These are phyloP conservation scores for Tolypocladium amazonense DNA, from an alignment of 2,329 filamentous ascomycete genomes.

Conservation along the genomic window DNA sequence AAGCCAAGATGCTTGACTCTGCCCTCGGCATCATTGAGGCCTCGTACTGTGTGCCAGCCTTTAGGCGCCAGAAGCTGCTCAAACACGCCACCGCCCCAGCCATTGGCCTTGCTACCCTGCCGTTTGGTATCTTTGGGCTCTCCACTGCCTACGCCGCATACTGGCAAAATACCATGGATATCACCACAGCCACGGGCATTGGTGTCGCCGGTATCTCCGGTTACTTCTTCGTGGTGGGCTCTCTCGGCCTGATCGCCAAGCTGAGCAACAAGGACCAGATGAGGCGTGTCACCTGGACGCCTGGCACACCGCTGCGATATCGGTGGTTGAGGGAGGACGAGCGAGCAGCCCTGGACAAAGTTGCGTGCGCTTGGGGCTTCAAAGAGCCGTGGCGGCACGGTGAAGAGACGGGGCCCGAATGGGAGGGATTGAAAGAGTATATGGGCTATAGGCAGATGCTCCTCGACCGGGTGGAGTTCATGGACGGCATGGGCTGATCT, in stretches of 20 bases:
- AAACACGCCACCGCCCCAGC: constrained; percentile 52
- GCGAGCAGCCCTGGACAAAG: constrained; percentile 71
- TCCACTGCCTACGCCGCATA: constrained; percentile 40
- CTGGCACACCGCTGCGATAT: constrained; percentile 67
- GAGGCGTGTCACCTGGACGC: constrained; percentile 83
- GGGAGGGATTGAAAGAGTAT: constrained; percentile 77
- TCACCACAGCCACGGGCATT: constrained; percentile 61
- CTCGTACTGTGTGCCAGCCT: constrained; percentile 57
- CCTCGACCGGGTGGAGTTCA: constrained; percentile 76
- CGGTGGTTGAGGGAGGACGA: constrained; percentile 89
- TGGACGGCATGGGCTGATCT: constrained; percentile 68
- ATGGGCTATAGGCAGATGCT: constrained; percentile 78
- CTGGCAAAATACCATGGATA: constrained; percentile 62
- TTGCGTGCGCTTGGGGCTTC: constrained; percentile 89
- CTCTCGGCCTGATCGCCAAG: constrained; percentile 73
- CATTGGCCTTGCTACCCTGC: constrained; percentile 45
- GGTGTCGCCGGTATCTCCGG: constrained; percentile 73
- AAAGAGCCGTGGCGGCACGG: constrained; percentile 68
- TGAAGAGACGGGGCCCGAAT: constrained; percentile 85
- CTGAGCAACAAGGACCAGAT: constrained; percentile 91
- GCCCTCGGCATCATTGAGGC: constrained; percentile 67
- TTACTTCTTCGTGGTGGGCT: constrained; percentile 72
- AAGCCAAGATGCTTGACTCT: constrained; percentile 64
- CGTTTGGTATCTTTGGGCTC: constrained; percentile 58
- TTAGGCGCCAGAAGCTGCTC: constrained; percentile 55